A percentile compares a stretch with the other conserved stretches of the same genome.
These are phyloP conservation scores for Atkinsonella texensis DNA, from an alignment of 2,329 filamentous ascomycete genomes.

Conservation along the genomic window DNA sequence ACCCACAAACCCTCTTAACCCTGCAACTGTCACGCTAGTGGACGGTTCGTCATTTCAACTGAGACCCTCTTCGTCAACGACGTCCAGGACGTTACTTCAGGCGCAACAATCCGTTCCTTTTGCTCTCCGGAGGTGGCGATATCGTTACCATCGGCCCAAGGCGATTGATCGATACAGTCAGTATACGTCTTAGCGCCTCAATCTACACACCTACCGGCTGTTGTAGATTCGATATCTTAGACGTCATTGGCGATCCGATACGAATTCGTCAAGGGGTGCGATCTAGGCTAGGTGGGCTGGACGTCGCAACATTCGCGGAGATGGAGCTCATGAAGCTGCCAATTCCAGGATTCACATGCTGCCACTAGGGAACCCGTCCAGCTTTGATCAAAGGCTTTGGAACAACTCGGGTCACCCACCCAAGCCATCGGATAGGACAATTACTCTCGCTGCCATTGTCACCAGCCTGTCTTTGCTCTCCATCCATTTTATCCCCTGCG, in stretches of 20 bases:
- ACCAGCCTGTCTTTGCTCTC: conserved; percentile 6
- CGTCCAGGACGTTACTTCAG: not conserved
- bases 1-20: not conserved
- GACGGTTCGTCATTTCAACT: not conserved
- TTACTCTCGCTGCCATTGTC: conserved; percentile 8
- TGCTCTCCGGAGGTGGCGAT: too few species aligned
- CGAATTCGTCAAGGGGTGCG: not conserved
- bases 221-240: not conserved
- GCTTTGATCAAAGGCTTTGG: conserved; percentile 1
- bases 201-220: not conserved
- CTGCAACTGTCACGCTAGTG: not conserved
- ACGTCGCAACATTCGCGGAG: conserved; percentile 20
- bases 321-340: conserved; percentile 25
- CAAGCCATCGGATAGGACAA: not conserved
- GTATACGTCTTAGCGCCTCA: too few species aligned
- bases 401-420: conserved; percentile 10
- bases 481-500: not conserved
- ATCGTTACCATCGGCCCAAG: not conserved
- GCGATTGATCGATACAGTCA: not conserved
- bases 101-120: not conserved
- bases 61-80: conserved; percentile 4
- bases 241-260: not conserved
- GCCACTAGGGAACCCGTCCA: conserved; percentile 1
- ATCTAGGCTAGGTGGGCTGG: not conserved
- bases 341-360: conserved; percentile 11